Evolutionary conservation across 2,329 filamentous ascomycete genomes (phyloP).

Genomic region (Colletotrichum nymphaeae): DNA sequence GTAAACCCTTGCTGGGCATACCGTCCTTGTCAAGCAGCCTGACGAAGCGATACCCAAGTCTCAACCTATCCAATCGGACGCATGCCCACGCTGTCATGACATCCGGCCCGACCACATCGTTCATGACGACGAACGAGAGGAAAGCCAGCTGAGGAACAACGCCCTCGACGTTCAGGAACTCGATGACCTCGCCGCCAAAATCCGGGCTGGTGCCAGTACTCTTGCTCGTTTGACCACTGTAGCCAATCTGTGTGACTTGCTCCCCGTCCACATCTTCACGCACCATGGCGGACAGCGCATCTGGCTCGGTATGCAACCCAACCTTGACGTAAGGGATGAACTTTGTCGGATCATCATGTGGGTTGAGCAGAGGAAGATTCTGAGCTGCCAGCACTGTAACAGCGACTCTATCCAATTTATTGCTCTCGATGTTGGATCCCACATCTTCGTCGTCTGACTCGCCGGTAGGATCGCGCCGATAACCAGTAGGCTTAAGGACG

Average conservation of each 20-base stretch:
- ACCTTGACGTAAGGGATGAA: conserved; percentile 87
- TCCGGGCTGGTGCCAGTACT: conserved; percentile 71
- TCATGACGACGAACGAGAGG: conserved; percentile 85
- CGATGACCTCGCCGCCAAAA: conserved; percentile 67
- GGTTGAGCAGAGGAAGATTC: conserved; percentile 72
- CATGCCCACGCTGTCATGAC: conserved; percentile 89
- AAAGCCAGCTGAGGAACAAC: conserved; percentile 78
- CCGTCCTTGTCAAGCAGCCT: conserved; percentile 13
- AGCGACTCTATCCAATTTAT: conserved; percentile 75
- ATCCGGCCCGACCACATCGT: conserved; percentile 84
- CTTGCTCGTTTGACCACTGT: conserved; percentile 70
- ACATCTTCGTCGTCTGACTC: conserved; percentile 44
- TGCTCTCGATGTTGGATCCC: conserved; percentile 56
- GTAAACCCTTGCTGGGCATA: conserved; percentile 2
- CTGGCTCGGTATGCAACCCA: conserved; percentile 82
- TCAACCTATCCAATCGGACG: conserved; percentile 83
- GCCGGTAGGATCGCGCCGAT: neutral
- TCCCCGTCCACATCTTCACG: conserved; percentile 38
- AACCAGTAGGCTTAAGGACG: conserved; percentile 83
- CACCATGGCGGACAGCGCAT: conserved; percentile 43
- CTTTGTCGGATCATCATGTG: conserved; percentile 59
- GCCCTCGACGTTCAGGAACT: conserved; percentile 65
- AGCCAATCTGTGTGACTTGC: conserved; percentile 52
- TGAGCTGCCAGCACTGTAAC: conserved; percentile 77
- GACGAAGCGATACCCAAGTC: conserved; percentile 80